phyloP scores from a whole-genome alignment of 169 alveolate species.

The Sarcocystis neurona region DNA sequence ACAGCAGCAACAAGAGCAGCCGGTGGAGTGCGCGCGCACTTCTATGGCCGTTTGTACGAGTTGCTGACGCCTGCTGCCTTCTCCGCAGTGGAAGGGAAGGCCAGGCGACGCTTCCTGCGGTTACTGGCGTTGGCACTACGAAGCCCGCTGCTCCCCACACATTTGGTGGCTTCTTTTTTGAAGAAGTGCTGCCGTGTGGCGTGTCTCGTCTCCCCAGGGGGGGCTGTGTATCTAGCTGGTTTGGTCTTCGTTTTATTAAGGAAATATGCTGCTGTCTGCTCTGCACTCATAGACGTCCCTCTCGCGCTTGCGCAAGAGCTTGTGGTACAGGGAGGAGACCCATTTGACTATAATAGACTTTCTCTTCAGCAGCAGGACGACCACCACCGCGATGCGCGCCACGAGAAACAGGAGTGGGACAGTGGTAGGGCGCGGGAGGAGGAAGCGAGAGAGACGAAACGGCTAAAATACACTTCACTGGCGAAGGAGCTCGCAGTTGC shows the following conservation, averaged over 20 bases:
- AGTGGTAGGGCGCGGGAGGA: too few species aligned
- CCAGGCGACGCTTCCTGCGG: constrained; percentile 49
- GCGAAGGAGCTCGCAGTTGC: too few species aligned
- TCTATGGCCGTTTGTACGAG: constrained; percentile 47
- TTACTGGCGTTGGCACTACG: constrained; percentile 35
- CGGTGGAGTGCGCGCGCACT: constrained; percentile 16
- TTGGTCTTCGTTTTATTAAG: constrained; percentile 40
- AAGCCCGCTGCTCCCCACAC: constrained; percentile 47
- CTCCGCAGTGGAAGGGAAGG: background rate
- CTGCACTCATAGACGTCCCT: constrained; percentile 46
- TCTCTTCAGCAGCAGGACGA: too few species aligned
- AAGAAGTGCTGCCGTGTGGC: constrained; percentile 60
- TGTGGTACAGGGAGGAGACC: constrained; percentile 45
- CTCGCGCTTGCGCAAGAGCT: constrained; percentile 20
- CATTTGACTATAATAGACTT: background rate
- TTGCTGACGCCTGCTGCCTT: constrained; percentile 55
- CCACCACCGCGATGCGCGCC: too few species aligned
- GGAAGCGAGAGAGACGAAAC: too few species aligned
- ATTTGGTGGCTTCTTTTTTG: constrained; percentile 38
- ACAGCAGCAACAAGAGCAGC: too few species aligned
- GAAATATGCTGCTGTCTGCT: constrained; percentile 14
- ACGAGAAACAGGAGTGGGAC: too few species aligned
- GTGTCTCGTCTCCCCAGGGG: constrained; percentile 55
- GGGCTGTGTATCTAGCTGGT: constrained; percentile 29
- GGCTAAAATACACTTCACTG: too few species aligned